A percentile compares a stretch with the other conserved stretches of the same genome.
Evolutionary conservation across 2,329 filamentous ascomycete genomes (phyloP).

Genomic region (Fusarium sp.): DNA sequence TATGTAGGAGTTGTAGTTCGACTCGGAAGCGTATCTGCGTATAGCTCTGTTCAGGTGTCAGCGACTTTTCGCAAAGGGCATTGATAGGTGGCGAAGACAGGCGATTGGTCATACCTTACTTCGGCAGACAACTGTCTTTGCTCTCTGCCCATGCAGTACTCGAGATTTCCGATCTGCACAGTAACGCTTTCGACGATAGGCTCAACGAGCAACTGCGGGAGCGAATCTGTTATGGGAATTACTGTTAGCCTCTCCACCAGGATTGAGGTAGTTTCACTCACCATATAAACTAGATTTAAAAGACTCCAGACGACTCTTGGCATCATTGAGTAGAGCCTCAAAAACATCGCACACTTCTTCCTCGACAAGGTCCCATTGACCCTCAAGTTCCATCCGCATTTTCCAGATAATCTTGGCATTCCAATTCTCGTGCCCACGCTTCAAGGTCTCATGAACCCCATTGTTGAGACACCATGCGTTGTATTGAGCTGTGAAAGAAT

Average conservation of each 20-base stretch:
- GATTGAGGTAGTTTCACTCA: neutral
- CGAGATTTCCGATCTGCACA: constrained; percentile 3
- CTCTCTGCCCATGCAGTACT: constrained; percentile 15
- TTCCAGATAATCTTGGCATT: constrained; percentile 53
- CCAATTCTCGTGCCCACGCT: constrained; percentile 46
- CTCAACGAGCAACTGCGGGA: neutral
- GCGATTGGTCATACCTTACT: constrained; percentile 10
- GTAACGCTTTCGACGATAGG: constrained; percentile 1
- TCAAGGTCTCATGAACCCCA: constrained; percentile 45
- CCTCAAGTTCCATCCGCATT: constrained; percentile 50
- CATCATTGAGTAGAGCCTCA: neutral
- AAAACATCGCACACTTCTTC: constrained; percentile 43
- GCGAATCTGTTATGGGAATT: neutral
- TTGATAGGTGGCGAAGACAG: neutral
- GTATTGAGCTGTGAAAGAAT: constrained; percentile 45
- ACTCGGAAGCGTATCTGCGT: constrained; percentile 27
- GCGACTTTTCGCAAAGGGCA: neutral
- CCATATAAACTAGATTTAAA: constrained; percentile 3
- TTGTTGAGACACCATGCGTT: constrained; percentile 51
- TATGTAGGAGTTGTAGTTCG: constrained; percentile 33
- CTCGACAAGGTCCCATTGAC: constrained; percentile 49
- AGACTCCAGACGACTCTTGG: neutral
- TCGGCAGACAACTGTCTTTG: constrained; percentile 1
- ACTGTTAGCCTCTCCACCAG: neutral
- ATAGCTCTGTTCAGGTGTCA: constrained; percentile 10